Percentiles rank a stretch among this genome's conserved stretches.
Conservation (phyloP, 2,329 filamentous ascomycete species). For the Ceratocystis cacaofunesta region DNA sequence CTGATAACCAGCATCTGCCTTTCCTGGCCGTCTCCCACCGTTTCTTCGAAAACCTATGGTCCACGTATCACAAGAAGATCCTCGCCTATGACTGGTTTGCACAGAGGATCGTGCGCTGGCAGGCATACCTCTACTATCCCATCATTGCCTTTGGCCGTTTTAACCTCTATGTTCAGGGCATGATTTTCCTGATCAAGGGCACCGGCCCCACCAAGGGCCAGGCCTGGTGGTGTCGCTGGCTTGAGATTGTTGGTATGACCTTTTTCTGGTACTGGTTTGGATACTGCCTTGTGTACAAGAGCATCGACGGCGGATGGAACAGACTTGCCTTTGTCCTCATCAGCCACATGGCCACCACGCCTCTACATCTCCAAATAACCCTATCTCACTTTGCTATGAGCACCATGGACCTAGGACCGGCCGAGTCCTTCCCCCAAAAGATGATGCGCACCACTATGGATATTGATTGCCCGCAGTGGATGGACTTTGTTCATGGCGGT, state of each 20-base stretch:
- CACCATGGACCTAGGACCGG: constrained; percentile 66
- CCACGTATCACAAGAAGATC: constrained; percentile 68
- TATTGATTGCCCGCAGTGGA: constrained; percentile 72
- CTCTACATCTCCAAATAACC: constrained; percentile 79
- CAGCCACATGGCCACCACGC: constrained; percentile 67
- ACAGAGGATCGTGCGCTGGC: constrained; percentile 53
- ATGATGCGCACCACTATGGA: constrained; percentile 93
- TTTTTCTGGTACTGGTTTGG: constrained; percentile 84
- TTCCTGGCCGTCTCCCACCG: constrained; percentile 78
- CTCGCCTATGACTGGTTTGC: constrained; percentile 68
- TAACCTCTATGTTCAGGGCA: constrained; percentile 73
- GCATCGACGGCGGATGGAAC: constrained; percentile 52
- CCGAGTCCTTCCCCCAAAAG: constrained; percentile 77
- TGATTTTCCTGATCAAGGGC: constrained; percentile 57
- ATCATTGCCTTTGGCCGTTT: constrained; percentile 70
- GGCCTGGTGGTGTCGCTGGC: constrained; percentile 68
- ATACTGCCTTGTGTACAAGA: constrained; percentile 62
- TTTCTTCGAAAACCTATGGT: constrained; percentile 56
- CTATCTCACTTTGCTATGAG: constrained; percentile 91
- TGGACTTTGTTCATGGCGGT: constrained; percentile 80
- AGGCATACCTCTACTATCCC: constrained; percentile 72
- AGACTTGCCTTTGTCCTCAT: constrained; percentile 63
- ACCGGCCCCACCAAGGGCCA: constrained; percentile 59
- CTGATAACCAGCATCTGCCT: constrained; percentile 83
- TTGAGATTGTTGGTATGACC: constrained; percentile 61